Evolutionary conservation across 768 basidiomycete species (phyloP).

Genomic region (Lentinula guzmanii): DNA sequence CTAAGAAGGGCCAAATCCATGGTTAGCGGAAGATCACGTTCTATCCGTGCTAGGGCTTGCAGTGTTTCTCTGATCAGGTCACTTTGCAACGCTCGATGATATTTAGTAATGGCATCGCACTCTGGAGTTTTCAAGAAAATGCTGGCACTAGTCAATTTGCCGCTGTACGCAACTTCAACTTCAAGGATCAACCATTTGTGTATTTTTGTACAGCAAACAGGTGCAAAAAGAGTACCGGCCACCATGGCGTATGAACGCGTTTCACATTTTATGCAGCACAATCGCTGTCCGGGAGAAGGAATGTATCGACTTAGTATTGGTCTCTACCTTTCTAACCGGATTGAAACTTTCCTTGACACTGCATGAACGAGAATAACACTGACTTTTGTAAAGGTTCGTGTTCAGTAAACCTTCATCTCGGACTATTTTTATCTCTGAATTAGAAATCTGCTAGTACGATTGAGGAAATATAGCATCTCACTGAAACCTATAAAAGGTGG

Average conservation of each 20-base stretch:
- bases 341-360: neutral
- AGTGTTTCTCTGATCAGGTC: too few species aligned
- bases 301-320: neutral
- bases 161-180: neutral
- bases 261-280: neutral
- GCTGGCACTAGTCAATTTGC: neutral
- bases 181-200: neutral
- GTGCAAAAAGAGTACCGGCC: neutral
- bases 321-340: neutral
- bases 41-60: too few species aligned
- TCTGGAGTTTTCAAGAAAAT: neutral
- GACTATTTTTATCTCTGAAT: neutral
- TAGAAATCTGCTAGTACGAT: neutral
- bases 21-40: too few species aligned
- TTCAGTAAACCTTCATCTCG: neutral
- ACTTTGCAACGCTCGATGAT: too few species aligned
- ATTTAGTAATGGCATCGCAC: neutral
- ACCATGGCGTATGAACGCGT: neutral
- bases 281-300: neutral
- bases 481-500: neutral
- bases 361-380: neutral
- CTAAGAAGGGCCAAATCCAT: too few species aligned
- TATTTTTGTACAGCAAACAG: neutral
- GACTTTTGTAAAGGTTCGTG: neutral
- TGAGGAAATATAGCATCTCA: neutral